phyloP scores from a whole-genome alignment of 352 stramenopile species.

The Pythium periplocum region DNA sequence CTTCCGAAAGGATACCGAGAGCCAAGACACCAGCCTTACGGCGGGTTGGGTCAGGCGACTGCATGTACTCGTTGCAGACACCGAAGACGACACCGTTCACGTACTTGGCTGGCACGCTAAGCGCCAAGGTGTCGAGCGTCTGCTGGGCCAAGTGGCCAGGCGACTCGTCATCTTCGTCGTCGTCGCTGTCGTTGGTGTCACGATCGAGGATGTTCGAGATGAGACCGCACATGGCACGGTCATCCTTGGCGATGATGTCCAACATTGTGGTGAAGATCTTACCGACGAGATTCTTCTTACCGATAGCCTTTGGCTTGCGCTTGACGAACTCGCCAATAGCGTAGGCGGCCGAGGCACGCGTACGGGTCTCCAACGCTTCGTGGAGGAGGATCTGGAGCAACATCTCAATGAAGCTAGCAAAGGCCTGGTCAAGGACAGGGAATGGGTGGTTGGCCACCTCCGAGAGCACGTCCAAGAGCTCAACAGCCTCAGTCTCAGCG shows the following conservation, averaged over 20 bases:
- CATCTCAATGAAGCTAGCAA: constrained; percentile 78
- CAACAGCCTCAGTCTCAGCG: constrained; percentile 72
- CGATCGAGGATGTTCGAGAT: constrained; percentile 80
- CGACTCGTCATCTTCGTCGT: constrained; percentile 73
- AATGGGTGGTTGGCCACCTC: constrained; percentile 83
- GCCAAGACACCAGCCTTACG: constrained; percentile 96
- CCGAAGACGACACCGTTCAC: constrained; percentile 72
- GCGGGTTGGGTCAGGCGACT: constrained; percentile 81
- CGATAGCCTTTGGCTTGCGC: constrained; percentile 87
- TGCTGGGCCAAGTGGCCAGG: constrained; percentile 79
- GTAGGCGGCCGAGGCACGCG: constrained; percentile 74
- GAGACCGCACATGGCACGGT: constrained; percentile 73
- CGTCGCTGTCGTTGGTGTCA: constrained; percentile 47
- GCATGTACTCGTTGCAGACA: constrained; percentile 88
- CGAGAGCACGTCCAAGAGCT: constrained; percentile 85
- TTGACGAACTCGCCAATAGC: constrained; percentile 84
- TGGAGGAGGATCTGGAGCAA: constrained; percentile 78
- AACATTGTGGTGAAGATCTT: constrained; percentile 87
- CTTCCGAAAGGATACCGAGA: constrained; percentile 96
- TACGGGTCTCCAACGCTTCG: constrained; percentile 71
- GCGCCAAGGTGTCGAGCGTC: constrained; percentile 77
- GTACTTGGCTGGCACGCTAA: constrained; percentile 81
- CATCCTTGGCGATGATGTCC: constrained; percentile 73
- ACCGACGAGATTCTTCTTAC: constrained; percentile 75
- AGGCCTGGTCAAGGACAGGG: constrained; percentile 75